These are phyloP conservation scores for Paracoccidioides lutzii DNA, from an alignment of 2,329 filamentous ascomycete genomes.

Conservation along the genomic window DNA sequence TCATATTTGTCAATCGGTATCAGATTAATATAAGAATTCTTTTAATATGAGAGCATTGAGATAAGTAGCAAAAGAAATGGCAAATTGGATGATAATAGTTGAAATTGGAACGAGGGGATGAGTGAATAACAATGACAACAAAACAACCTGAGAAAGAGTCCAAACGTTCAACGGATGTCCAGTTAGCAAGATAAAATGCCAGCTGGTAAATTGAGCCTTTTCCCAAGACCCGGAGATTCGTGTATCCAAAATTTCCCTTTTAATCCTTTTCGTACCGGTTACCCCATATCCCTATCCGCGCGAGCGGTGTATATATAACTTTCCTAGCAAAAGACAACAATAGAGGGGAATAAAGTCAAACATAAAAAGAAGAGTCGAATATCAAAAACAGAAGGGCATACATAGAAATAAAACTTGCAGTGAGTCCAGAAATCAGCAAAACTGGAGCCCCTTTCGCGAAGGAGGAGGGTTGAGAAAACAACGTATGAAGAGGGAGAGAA, in stretches of 20 bases:
- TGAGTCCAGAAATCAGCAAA: too few species aligned
- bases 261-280: constrained; percentile 4
- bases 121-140: background rate
- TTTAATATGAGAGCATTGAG: background rate
- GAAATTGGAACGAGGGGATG: background rate
- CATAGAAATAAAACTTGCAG: constrained; percentile 4
- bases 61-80: background rate
- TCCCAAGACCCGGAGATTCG: background rate
- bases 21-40: background rate
- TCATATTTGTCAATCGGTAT: background rate
- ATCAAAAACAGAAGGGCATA: constrained; percentile 6
- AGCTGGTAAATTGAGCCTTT: background rate
- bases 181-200: background rate
- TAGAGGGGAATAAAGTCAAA: constrained; percentile 12
- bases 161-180: background rate
- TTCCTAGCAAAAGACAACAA: constrained; percentile 7
- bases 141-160: constrained; percentile 4
- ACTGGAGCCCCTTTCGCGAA: too few species aligned
- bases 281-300: constrained; percentile 10
- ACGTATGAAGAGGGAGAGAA: background rate
- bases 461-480: too few species aligned
- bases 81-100: background rate
- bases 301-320: constrained; percentile 11
- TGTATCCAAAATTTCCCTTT: constrained; percentile 2
- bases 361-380: constrained; percentile 9